Evolutionary conservation across 106 monocot species (phyloP), one percentile per base, ranked within the genome.

Genomic region (Phalaenopsis aphrodite): DNA sequence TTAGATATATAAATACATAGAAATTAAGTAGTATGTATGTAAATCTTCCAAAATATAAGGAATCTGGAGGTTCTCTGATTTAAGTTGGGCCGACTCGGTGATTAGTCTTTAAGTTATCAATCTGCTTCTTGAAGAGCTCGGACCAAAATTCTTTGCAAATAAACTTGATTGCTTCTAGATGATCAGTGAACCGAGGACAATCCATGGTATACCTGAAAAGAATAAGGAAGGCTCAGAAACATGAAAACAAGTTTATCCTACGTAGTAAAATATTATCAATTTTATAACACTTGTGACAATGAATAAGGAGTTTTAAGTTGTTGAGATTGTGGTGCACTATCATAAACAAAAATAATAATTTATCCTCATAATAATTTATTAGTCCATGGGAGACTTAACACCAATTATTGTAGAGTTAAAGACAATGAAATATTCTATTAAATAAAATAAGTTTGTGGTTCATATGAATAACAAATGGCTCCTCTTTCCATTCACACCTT

Each of bases 71-170:
- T 81, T 23, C 57, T 76, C 10, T 37, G 49, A 12, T 48, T 67
- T 11, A 76, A 74, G 74, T 45, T 19, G 38, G 16, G 48, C 77
- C 86, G 80, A 93, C 99, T 82, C 89, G 84, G 80, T 95, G 94
- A 87, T 99, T 99, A 43, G 98, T 99, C 78, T 94, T 99, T 64
- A 99, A 82, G 80, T 99, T 99, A 77, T 99, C 98, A 55, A 99
- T 95, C 79, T 95, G 99, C 78, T 99, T 99, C 82, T 93, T 99
- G 88, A 99, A 99, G 21, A 99, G 79, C 72, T 93, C 93, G 8
- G 93, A 90, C 99, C 92, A 99, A 52, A 99, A 99, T 46, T 99
- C 98, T 74, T 99, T 99, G 83, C 98, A 99, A 57, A 99, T 93
- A 80, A 99, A 99, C 77, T 99, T 95, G 78, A 99, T 99, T 7